Evolutionary conservation across 1,284 basidiomycete genomes (phyloP), one percentile per base, ranked within the genome.

Genomic region (Coniferiporia sulphurascens): DNA sequence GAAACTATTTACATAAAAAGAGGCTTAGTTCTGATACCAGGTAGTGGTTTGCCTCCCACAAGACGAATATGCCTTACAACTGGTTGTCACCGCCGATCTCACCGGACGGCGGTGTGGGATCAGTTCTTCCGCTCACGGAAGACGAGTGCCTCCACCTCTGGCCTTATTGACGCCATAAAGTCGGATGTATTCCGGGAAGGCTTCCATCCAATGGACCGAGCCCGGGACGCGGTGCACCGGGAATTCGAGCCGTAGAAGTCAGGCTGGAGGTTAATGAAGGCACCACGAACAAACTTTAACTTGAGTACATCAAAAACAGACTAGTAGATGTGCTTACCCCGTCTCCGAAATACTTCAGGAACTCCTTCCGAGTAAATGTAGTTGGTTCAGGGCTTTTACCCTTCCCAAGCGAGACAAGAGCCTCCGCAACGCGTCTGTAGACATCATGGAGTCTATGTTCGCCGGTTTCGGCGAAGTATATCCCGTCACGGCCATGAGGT

Each of bases 381-480:
- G 55, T 61, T 12, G 62, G 61, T 41, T 65, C 66, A 2, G 61
- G 45, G 15, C 51, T 64, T 34, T 62, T 56, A 4, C 27, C 46
- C 15, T 56, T 59, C 10, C 65, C 79, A 27, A 76, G 69, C 2
- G 68, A 70, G 9, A 82, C 66, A 77, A 82, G 80, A 3, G 71
- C 67, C 57, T 80, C 78, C 1, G 73, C 73, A 36, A 80, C 75
- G 4, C 58, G 64, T 8, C 69, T 67, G 4, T 72, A 71, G 0
- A 74, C 73, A 41, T 76, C 76, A 17, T 71, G 69, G 50, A 80
- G 61, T 34, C 75, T 65, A 32, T 73, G 66, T 10, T 66, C 65
- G 21, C 64, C 64, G 41, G 56, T 56, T 55, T 63, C 68, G 21
- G 52, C 65, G 48, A 67, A 67, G 59, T 64, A 69, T 54, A 59